Conservation (phyloP, 2,329 filamentous ascomycete species). For the Thielaviopsis euricoi region DNA sequence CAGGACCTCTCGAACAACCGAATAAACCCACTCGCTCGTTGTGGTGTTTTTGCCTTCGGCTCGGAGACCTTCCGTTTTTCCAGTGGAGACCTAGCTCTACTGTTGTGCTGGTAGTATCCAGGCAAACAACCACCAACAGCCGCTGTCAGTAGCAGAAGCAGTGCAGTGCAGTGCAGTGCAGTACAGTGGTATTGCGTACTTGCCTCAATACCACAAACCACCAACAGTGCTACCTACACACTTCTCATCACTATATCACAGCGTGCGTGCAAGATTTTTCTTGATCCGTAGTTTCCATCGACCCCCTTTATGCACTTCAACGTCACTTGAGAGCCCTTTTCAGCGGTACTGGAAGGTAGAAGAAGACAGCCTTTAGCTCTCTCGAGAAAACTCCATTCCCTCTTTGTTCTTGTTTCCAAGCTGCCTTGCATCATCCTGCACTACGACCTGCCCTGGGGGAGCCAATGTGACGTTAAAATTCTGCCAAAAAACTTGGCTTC, state of each 20-base stretch:
- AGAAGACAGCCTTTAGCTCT: background rate
- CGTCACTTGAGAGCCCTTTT: background rate
- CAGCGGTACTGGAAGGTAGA: background rate
- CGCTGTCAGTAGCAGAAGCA: too few species aligned
- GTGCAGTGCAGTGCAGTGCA: too few species aligned
- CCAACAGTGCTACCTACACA: background rate
- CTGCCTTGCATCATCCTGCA: background rate
- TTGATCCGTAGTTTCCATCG: too few species aligned
- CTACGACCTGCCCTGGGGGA: background rate
- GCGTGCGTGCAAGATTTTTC: background rate
- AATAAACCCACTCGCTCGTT: too few species aligned
- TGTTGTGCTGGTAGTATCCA: too few species aligned
- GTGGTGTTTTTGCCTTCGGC: background rate
- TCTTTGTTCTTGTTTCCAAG: background rate
- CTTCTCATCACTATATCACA: too few species aligned
- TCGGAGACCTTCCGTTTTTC: background rate
- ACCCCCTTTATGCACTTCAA: background rate
- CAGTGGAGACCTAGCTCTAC: background rate
- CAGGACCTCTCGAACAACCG: too few species aligned
- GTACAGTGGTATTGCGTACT: too few species aligned
- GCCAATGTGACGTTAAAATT: background rate
- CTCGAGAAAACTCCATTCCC: too few species aligned
- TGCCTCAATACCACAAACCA: background rate
- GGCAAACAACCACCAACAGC: too few species aligned
- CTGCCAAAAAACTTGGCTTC: constrained; percentile 8